Evolutionary conservation across 306 rosid genomes (phyloP).

Genomic region (Prinsepia uniflora): DNA sequence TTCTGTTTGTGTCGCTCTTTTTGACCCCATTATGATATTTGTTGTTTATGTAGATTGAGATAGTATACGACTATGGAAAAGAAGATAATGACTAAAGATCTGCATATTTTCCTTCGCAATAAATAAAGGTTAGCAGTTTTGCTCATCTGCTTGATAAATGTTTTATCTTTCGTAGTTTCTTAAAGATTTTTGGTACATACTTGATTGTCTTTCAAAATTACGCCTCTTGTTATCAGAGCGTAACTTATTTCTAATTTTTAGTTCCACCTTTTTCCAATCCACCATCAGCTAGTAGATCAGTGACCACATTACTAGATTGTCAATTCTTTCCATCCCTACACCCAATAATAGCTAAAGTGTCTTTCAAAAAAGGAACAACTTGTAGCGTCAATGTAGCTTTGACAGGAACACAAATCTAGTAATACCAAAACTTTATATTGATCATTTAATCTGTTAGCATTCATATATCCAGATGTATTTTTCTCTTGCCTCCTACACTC

Average conservation of each 20-base stretch:
- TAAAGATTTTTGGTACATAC: constrained; percentile 8
- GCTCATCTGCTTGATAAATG: constrained; percentile 7
- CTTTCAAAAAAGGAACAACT: background rate
- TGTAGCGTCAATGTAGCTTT: background rate
- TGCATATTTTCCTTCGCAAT: constrained; percentile 27
- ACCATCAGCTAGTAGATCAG: background rate
- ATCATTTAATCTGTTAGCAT: background rate
- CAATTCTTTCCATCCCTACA: background rate
- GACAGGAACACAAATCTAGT: background rate
- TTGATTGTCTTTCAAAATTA: background rate
- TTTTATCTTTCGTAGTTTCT: background rate
- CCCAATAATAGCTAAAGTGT: background rate
- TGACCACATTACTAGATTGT: background rate
- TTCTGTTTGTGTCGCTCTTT: constrained; percentile 20
- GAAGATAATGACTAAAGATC: constrained; percentile 64
- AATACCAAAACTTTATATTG: background rate
- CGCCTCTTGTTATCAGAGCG: background rate
- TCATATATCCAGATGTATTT: background rate
- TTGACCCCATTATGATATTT: constrained; percentile 23
- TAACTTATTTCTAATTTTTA: background rate
- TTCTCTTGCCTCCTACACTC: background rate
- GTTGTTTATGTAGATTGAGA: constrained; percentile 66
- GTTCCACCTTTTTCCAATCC: background rate
- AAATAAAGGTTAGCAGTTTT: constrained; percentile 53
- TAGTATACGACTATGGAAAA: constrained; percentile 73